Evolutionary conservation across 768 basidiomycete species (phyloP), one percentile per base, ranked within the genome.

Genomic region (Lentinula detonsa): DNA sequence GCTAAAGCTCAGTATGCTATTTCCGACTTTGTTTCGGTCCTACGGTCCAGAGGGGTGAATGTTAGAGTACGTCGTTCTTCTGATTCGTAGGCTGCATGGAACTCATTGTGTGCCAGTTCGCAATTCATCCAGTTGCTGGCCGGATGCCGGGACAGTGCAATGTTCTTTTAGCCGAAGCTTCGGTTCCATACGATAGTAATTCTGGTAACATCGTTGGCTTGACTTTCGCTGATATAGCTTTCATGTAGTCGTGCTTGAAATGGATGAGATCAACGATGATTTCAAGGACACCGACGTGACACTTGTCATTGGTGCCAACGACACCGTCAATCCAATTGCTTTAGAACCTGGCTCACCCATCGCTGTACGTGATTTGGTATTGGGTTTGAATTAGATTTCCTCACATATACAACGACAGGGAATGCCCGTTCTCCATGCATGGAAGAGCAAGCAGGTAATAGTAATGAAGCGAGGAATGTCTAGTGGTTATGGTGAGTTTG

Each of bases 181-280:
- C 90, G 5, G 92, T 95, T 13, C 93, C 93, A 2, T 94, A 94
- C 67, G 92, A 94, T 68, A 90, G 90, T 91, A 64, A 71, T 86
- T 66, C 59, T 28, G 40, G 40, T 9, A 15, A 33, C 15, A 21
- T 16, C 23, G 16, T 37, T 46, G 18, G 23, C 42, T 21, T 52
- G 55, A 23, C 31, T 15, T 42, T 35, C 15, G 34, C 35, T 16
- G 35, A n/a, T 34, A 34, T 43, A 28, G 43, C 48, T n/a, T 33
- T 28, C 16, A 4, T 5, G 31, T 65, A 93, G 92, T 94, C 65
- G 91, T 94, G 43, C 77, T 90, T 61, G 93, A 95, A 74, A 93
- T 95, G 93, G 93, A 95, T 63, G 93, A 95, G 73, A 94, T 95
- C 76, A 94, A 95, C 69, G 91, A 94, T 43, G 93, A 95, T 70